Evolutionary conservation across 768 basidiomycete species (phyloP).

Genomic region (Psilocybe cubensis): DNA sequence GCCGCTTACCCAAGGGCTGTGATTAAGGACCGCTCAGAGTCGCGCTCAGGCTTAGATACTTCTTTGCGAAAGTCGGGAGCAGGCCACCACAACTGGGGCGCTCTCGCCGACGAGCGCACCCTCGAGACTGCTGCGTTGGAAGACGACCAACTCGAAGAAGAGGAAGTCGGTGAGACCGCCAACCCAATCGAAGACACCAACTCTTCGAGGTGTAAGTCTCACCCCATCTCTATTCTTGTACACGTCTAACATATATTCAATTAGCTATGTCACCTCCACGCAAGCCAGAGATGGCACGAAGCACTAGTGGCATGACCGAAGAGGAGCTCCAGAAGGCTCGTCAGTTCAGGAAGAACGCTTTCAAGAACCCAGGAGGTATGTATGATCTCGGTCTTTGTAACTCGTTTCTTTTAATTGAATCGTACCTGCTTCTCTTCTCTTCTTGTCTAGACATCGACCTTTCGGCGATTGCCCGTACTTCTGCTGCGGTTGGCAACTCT

Average conservation of each 20-base stretch:
- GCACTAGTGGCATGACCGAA: slow-evolving; percentile 50
- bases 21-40: slow-evolving; percentile 76
- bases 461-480: slow-evolving; percentile 81
- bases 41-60: slow-evolving; percentile 75
- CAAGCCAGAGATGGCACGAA: slow-evolving; percentile 36
- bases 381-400: slow-evolving; percentile 2
- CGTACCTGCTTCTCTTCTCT: background rate
- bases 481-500: slow-evolving; percentile 66
- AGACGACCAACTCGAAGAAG: slow-evolving; percentile 58
- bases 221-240: background rate
- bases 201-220: slow-evolving; percentile 12
- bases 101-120: slow-evolving; percentile 61
- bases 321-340: slow-evolving; percentile 69
- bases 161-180: slow-evolving; percentile 31
- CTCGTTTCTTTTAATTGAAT: background rate
- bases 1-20: slow-evolving; percentile 73
- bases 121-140: slow-evolving; percentile 59
- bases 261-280: slow-evolving; percentile 27
- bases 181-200: slow-evolving; percentile 10
- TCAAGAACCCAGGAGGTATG: slow-evolving; percentile 70
- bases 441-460: slow-evolving; percentile 54
- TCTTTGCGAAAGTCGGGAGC: slow-evolving; percentile 78
- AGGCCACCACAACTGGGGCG: slow-evolving; percentile 88
- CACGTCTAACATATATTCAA: background rate
- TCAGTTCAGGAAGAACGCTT: slow-evolving; percentile 72